Evolutionary conservation across 805 yeast species (phyloP).

Genomic region (Scheffersomyces lignosus): DNA sequence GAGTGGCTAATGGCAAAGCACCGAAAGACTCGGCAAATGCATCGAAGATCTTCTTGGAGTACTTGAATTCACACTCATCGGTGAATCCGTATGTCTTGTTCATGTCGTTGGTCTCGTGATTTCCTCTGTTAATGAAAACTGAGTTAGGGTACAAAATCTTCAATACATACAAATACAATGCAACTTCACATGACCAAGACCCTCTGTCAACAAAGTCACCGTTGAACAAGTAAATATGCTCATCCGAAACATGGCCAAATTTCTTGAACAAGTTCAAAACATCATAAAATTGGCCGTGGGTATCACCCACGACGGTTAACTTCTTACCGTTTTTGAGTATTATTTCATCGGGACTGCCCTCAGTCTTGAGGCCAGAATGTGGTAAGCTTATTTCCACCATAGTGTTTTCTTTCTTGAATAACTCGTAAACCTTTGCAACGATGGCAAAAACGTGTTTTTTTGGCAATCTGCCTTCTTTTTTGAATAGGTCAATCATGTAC

Average conservation of each 20-base stretch:
- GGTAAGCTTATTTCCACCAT: slow-evolving; percentile 66
- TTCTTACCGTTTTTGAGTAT: slow-evolving; percentile 34
- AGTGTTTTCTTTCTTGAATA: slow-evolving; percentile 67
- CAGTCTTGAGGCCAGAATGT: slow-evolving; percentile 19
- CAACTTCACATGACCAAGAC: slow-evolving; percentile 97
- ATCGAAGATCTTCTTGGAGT: slow-evolving; percentile 73
- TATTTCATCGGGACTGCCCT: slow-evolving; percentile 19
- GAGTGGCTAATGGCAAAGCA: slow-evolving; percentile 80
- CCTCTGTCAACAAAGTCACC: slow-evolving; percentile 99
- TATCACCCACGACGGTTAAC: slow-evolving; percentile 93
- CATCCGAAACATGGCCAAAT: slow-evolving; percentile 67
- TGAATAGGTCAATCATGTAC: slow-evolving; percentile 68
- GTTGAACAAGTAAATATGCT: slow-evolving; percentile 82
- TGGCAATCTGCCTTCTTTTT: slow-evolving; percentile 72
- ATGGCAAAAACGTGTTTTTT: slow-evolving; percentile 82
- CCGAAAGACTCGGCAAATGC: slow-evolving; percentile 87
- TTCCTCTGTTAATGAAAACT: slow-evolving; percentile 84
- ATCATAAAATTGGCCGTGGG: slow-evolving; percentile 96
- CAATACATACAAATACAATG: slow-evolving; percentile 71
- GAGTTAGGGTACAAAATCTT: slow-evolving; percentile 73
- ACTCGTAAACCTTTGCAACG: slow-evolving; percentile 64
- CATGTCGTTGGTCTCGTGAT: slow-evolving; percentile 97
- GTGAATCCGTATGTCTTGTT: slow-evolving; percentile 94
- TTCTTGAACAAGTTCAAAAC: slow-evolving; percentile 72
- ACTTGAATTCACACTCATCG: slow-evolving; percentile 92